phyloP scores from a whole-genome alignment of 2,329 filamentous ascomycete species.

The Aureobasidium sp. region DNA sequence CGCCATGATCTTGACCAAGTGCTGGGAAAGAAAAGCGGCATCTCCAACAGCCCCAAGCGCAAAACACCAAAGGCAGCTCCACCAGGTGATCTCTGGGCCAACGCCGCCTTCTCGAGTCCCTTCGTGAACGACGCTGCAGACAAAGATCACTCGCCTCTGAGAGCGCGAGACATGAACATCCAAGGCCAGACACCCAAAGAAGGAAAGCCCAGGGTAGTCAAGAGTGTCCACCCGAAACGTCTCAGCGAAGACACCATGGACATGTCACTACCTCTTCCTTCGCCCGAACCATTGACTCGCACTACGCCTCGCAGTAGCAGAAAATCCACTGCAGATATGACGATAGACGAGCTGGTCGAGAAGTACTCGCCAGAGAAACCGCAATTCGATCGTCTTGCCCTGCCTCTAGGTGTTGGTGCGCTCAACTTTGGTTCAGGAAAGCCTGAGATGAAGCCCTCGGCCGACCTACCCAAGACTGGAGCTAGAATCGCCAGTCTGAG shows the following conservation, averaged over 20 bases:
- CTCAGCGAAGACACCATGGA: constrained; percentile 3
- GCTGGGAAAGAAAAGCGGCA: background rate
- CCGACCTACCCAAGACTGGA: background rate
- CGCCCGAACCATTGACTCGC: background rate
- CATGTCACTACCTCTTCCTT: constrained; percentile 1
- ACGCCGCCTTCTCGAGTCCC: constrained; percentile 8
- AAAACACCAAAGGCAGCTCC: constrained; percentile 1
- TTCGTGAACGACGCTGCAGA: background rate
- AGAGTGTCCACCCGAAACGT: background rate
- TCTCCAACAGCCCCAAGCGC: background rate
- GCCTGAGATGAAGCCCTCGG: background rate
- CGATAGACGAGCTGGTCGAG: constrained; percentile 9
- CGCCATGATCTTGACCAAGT: background rate
- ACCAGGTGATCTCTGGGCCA: constrained; percentile 6
- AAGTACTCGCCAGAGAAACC: constrained; percentile 11
- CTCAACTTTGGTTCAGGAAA: background rate
- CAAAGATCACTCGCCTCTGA: constrained; percentile 4
- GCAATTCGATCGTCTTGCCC: constrained; percentile 10
- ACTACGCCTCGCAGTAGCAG: background rate
- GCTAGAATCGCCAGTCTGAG: background rate
- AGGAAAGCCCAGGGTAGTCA: background rate
- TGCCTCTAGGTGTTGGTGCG: constrained; percentile 1
- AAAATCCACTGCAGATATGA: background rate
- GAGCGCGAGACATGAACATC: constrained; percentile 8
- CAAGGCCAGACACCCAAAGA: background rate